These are phyloP conservation scores for Cyclotella atomus DNA, from an alignment of 108 stramenopile species.

Conservation along the genomic window DNA sequence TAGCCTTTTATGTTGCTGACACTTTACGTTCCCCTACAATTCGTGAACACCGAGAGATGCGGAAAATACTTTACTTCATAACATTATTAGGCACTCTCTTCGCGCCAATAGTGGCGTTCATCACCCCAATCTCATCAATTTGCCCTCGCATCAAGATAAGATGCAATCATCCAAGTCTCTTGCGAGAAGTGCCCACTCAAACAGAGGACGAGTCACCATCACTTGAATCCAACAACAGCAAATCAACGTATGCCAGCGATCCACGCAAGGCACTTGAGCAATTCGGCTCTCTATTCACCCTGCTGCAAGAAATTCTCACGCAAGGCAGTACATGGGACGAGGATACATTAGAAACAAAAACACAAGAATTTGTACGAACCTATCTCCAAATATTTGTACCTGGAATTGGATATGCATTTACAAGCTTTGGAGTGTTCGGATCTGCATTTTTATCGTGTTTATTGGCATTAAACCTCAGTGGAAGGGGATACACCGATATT, in stretches of 20 bases:
- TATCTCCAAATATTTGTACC: slow-evolving; percentile 20
- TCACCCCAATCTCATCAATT: too few relatives aligned
- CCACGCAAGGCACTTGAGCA: slow-evolving; percentile 11
- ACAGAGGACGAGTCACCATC: too few relatives aligned
- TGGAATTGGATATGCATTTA: slow-evolving; percentile 10
- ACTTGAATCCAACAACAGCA: too few relatives aligned
- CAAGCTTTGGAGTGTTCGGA: slow-evolving; percentile 2
- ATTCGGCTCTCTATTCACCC: slow-evolving; percentile 14
- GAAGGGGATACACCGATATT: slow-evolving; percentile 16
- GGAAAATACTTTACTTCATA: too few relatives aligned
- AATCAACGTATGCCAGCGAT: background rate
- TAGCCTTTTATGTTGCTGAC: too few relatives aligned
- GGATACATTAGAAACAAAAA: slow-evolving; percentile 13
- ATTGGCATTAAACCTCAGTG: background rate
- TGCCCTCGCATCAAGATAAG: too few relatives aligned
- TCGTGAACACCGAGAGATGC: too few relatives aligned
- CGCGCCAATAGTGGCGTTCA: too few relatives aligned
- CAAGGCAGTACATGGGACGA: slow-evolving; percentile 8
- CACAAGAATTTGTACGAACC: slow-evolving; percentile 17
- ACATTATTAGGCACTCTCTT: too few relatives aligned
- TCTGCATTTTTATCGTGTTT: background rate
- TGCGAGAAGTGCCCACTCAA: too few relatives aligned
- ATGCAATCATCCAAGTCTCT: too few relatives aligned
- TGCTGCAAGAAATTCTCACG: background rate
- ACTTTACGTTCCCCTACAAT: too few relatives aligned